Evolutionary conservation across 164 flowering plant genomes (phyloP).

Genomic region (Warburgia ugandensis): DNA sequence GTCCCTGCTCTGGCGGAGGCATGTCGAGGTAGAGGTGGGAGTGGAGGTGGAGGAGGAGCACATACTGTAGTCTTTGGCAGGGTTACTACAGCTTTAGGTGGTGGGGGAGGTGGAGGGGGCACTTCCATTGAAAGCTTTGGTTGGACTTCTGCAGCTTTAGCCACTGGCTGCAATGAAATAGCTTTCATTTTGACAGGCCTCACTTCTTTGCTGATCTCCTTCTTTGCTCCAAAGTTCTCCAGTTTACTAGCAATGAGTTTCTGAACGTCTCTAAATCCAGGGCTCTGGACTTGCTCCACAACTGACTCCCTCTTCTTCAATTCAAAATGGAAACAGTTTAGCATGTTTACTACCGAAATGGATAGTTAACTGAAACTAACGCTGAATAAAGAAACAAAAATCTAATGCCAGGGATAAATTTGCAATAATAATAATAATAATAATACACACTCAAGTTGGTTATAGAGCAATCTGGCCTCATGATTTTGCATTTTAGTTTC

Average conservation of each 20-base stretch:
- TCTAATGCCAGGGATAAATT: too few species aligned
- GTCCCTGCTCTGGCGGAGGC: constrained; percentile 23
- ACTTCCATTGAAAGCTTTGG: constrained; percentile 11
- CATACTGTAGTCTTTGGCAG: constrained; percentile 13
- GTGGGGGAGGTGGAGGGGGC: constrained; percentile 27
- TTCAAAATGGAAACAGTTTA: constrained; percentile 3
- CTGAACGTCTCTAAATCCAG: constrained; percentile 39
- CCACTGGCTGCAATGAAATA: constrained; percentile 4
- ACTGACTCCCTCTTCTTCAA: constrained; percentile 23
- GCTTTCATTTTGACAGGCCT: constrained; percentile 10
- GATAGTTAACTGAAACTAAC: too few species aligned
- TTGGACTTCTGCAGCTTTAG: constrained; percentile 12
- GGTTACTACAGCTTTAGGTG: constrained; percentile 28
- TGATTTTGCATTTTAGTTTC: too few species aligned
- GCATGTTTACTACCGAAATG: too few species aligned
- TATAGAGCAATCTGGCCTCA: too few species aligned
- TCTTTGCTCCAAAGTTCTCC: constrained; percentile 23
- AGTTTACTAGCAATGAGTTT: constrained; percentile 40
- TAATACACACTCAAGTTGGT: too few species aligned
- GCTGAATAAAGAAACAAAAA: too few species aligned
- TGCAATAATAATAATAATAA: too few species aligned
- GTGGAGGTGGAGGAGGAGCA: constrained; percentile 25
- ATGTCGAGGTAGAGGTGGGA: constrained; percentile 24
- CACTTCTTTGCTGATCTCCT: constrained; percentile 14
- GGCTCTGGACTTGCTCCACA: constrained; percentile 21